Conservation (phyloP, 2,329 filamentous ascomycete species). For the Leptographium radiaticola region DNA sequence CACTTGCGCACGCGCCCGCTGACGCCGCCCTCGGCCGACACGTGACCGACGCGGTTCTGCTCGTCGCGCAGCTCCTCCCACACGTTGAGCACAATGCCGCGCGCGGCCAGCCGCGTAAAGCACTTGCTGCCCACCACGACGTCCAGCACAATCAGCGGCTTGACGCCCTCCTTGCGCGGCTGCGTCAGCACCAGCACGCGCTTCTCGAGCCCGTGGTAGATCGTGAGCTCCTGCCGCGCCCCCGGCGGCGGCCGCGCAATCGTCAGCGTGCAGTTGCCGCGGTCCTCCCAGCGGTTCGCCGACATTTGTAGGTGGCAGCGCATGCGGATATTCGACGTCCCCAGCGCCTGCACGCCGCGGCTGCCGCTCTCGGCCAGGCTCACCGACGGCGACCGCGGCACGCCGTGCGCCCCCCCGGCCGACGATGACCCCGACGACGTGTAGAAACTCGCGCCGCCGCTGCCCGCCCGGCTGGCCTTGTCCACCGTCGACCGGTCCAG, state of each 20-base stretch:
- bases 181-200: constrained; percentile 68
- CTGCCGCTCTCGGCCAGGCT: constrained; percentile 36
- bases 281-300: constrained; percentile 76
- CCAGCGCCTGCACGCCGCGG: constrained; percentile 41
- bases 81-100: constrained; percentile 79
- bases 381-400: constrained; percentile 44
- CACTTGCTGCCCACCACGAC: constrained; percentile 73
- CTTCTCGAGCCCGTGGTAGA: constrained; percentile 63
- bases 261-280: constrained; percentile 71
- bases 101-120: constrained; percentile 71
- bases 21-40: constrained; percentile 36
- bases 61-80: constrained; percentile 65
- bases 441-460: constrained; percentile 45
- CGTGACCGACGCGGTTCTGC: constrained; percentile 39
- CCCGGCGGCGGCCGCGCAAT: constrained; percentile 63
- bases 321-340: constrained; percentile 71
- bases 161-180: constrained; percentile 43
- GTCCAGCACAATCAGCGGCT: constrained; percentile 58
- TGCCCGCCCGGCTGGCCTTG: constrained; percentile 35
- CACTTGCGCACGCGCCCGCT: constrained; percentile 47
- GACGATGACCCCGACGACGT: constrained; percentile 41
- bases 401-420: constrained; percentile 28
- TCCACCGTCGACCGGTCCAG: constrained; percentile 67
- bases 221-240: constrained; percentile 43
- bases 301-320: constrained; percentile 70